Base-by-base conservation (phyloP, 2,329 filamentous ascomycete genomes). In the Cercospora berteroae region DNA sequence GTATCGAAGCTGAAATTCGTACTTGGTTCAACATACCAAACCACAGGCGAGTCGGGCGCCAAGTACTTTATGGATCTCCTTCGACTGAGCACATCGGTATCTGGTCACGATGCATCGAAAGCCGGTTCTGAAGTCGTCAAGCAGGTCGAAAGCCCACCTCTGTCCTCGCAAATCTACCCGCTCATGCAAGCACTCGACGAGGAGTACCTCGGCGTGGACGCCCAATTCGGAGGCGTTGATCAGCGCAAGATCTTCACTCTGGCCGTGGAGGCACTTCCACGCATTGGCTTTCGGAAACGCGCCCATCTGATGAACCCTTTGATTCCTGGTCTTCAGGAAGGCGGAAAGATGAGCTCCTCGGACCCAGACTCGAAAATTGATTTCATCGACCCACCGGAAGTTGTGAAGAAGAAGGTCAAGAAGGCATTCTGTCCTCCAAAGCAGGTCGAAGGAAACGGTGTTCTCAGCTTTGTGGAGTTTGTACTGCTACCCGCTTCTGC, bases 111-210 rank as follows among this genome's bases (percentile, higher is more conserved):
- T 76, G 92, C 93, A 16, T 92, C 93, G 80, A 95, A 93, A 80
- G 94, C 94, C 0, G 94, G 94, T 44, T 91, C 93, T 1, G 95
- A 98, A 80, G 88, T 98, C 7, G 94, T 99, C 72, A 98, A 98
- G 85, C 93, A 98, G 82, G 88, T 90, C 3, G 86, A 87, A 65
- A 93, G 94, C 75, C 87, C 90, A 9, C 87, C 90, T 3, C 78
- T 96, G 64, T 88, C 86, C 65, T 92, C 91, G 1, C 84, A 94
- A 12, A 86, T 94, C 69, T 96, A 96, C 83, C 92, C 92, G 0
- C 84, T 96, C 58, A 89, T 99, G 81, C 95, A 98, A 81, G 91
- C 91, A 0, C 83, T 98, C 57, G 94, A 98, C 76, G 94, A 98
- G 81, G 86, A 95, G 82, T 89, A 97, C 83, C 84, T 99, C 3